Percentiles rank a stretch among this genome's conserved stretches.
Evolutionary conservation across 805 yeast species (phyloP).

Genomic region (Lachancea meyersii): DNA sequence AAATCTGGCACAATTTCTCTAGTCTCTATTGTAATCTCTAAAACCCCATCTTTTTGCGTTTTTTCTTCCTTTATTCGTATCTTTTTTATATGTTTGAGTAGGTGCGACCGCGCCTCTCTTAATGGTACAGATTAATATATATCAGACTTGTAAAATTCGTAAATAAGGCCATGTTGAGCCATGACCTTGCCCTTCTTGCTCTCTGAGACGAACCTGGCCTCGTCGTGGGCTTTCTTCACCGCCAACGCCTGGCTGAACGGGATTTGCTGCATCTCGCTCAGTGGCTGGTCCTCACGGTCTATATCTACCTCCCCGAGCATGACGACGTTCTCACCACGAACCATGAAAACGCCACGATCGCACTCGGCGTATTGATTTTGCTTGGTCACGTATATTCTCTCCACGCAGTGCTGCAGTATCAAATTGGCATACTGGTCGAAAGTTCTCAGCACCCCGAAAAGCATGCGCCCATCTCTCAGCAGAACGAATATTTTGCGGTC

Average conservation of each 20-base stretch:
- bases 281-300: constrained; percentile 70
- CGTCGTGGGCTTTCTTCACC: constrained; percentile 31
- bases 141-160: constrained; percentile 51
- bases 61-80: background rate
- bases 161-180: constrained; percentile 49
- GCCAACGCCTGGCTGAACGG: constrained; percentile 57
- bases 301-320: constrained; percentile 91
- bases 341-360: constrained; percentile 73
- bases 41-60: background rate
- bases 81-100: too few relatives aligned
- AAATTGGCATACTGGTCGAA: constrained; percentile 93
- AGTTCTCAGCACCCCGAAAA: constrained; percentile 86
- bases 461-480: constrained; percentile 80
- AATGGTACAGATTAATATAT: constrained; percentile 43
- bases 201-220: constrained; percentile 37
- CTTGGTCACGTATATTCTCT: constrained; percentile 65
- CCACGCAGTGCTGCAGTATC: constrained; percentile 85
- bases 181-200: constrained; percentile 42
- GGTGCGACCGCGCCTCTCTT: background rate
- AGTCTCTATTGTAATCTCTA: too few relatives aligned
- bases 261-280: constrained; percentile 49
- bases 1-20: too few relatives aligned
- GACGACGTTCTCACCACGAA: constrained; percentile 94
- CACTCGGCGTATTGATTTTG: constrained; percentile 61
- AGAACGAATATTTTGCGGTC: constrained; percentile 77